Conservation (phyloP, 2,329 filamentous ascomycete species). For the Pseudogymnoascus sp. region DNA sequence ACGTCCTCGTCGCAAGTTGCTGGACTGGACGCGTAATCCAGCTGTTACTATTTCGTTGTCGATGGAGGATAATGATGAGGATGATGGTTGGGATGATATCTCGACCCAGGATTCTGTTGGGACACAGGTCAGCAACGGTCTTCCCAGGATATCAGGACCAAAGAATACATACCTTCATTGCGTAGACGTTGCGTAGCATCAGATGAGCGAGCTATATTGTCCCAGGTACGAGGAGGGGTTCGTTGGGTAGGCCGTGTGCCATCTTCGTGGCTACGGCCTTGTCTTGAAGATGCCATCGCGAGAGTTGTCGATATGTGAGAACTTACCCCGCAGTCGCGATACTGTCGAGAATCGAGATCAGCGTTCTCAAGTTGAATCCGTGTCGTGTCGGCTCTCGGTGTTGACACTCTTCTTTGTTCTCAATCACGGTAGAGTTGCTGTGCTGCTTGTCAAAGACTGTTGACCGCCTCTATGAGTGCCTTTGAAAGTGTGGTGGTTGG, state of each 20-base stretch:
- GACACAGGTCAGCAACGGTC: constrained; percentile 20
- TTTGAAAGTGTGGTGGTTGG: not conserved
- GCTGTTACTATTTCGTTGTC: constrained; percentile 87
- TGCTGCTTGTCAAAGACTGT: not conserved
- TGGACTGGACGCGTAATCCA: constrained; percentile 67
- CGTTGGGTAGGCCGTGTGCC: not conserved
- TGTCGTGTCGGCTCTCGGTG: not conserved
- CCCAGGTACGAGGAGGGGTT: constrained; percentile 1
- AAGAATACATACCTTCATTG: not conserved
- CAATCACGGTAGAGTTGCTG: not conserved
- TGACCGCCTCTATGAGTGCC: constrained; percentile 4
- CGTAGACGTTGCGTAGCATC: constrained; percentile 1
- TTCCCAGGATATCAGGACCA: not conserved
- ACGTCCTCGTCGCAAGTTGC: constrained; percentile 53
- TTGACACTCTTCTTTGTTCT: not conserved
- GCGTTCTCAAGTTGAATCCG: not conserved
- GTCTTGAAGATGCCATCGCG: not conserved
- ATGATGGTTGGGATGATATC: constrained; percentile 84
- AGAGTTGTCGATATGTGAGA: constrained; percentile 1
- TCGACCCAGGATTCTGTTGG: constrained; percentile 89
- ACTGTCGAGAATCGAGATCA: not conserved
- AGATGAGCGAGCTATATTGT: constrained; percentile 4
- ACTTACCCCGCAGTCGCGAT: constrained; percentile 3
- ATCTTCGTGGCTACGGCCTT: not conserved
- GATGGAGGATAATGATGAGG: constrained; percentile 81